Base-by-base conservation (phyloP, 2,329 filamentous ascomycete genomes). In the Colletotrichum tropicicola region DNA sequence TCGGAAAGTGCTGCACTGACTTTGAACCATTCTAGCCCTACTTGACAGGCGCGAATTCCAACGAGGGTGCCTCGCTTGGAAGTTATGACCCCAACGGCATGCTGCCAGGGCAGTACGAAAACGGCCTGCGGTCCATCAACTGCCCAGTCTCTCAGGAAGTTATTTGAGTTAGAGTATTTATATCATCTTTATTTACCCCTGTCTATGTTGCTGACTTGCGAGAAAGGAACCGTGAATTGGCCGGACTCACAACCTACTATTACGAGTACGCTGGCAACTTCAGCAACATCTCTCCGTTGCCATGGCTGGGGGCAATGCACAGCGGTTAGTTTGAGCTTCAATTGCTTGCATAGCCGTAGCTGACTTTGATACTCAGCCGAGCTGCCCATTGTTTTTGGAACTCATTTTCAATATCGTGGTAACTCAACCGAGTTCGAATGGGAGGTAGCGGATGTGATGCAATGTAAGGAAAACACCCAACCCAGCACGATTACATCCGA, bases 191-290 rank as follows among this genome's bases (percentile, higher is more conserved):
- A 6, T 12, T 3, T 45, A 12, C 13, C 17, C 12, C 3, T 7
- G 12, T 15, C 30, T 35, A n/a, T n/a, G 32, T 3, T n/a, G n/a
- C 37, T 41, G 17, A 41, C 12, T 8, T 15, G 7, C 5, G n/a
- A 10, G 6, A 8, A 10, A 59, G 57, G 25, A 53, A 43, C 5
- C 47, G 57, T 6, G 47, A 35, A 6, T 2, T 25, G 12, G 48
- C 45, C 6, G 57, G 57, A 3, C 15, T 59, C 51, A 74, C 68
- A 35, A 80, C 78, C 0, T 80, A 80, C 62, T 74, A 78, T 19
- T 81, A 80, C 65, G 73, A 79, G 53, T 80, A 80, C 48, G 72
- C 74, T 6, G 79, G 79, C 5, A 80, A 79, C 59, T 81, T 77
- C 58, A 73, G 72, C 17, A 78, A 77, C 55, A 64, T 81, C 13